phyloP scores from a whole-genome alignment of 2,329 filamentous ascomycete genomes.

The Cadophora sp. region DNA sequence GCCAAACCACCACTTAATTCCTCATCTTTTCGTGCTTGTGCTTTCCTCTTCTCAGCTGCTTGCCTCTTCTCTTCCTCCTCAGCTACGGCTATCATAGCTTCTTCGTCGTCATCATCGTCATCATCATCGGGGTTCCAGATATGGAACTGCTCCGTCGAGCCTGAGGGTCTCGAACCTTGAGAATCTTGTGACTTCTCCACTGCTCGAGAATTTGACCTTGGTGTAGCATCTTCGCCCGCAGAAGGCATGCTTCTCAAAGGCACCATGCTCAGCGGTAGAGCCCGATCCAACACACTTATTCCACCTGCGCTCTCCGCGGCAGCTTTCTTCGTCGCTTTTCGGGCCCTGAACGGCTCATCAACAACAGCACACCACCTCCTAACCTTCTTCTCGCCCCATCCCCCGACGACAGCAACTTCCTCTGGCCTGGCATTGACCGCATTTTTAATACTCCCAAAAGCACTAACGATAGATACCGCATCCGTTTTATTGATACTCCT shows the following conservation, averaged over 20 bases:
- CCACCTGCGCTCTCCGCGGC: constrained; percentile 40
- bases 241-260: constrained; percentile 38
- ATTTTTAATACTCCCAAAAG: constrained; percentile 87
- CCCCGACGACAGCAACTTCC: constrained; percentile 81
- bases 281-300: constrained; percentile 48
- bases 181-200: constrained; percentile 13
- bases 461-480: constrained; percentile 86
- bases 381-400: constrained; percentile 96
- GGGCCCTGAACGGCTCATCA: constrained; percentile 82
- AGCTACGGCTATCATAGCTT: constrained; percentile 57
- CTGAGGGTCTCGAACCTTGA: constrained; percentile 11
- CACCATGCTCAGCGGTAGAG: constrained; percentile 43
- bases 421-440: constrained; percentile 89
- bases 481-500: constrained; percentile 94
- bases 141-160: constrained; percentile 46
- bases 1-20: constrained; percentile 64
- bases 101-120: constrained; percentile 52
- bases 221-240: constrained; percentile 14
- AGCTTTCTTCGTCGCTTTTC: constrained; percentile 69
- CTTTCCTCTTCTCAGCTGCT: constrained; percentile 41
- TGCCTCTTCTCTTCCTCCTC: constrained; percentile 51
- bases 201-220: neutral
- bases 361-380: constrained; percentile 83
- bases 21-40: constrained; percentile 47
- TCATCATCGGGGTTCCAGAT: constrained; percentile 50